Conservation (phyloP, 495 filamentous ascomycete species). For the Daldinia loculata region DNA sequence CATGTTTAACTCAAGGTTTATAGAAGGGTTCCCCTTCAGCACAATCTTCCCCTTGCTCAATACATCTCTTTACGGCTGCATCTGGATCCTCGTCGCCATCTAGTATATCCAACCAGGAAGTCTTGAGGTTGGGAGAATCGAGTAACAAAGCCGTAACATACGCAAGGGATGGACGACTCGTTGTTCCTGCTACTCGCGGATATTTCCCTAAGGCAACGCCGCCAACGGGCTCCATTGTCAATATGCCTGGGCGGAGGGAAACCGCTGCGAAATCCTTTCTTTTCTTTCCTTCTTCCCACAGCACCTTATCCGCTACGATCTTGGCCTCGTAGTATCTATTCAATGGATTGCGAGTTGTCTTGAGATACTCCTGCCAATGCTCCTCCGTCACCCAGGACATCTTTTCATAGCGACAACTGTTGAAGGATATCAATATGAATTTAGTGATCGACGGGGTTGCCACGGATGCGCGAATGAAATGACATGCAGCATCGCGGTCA, state of each 20-base stretch:
- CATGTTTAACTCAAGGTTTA: not conserved
- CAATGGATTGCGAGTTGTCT: slow-evolving; percentile 63
- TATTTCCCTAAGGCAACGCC: slow-evolving; percentile 73
- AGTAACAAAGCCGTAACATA: not conserved
- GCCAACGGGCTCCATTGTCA: slow-evolving; percentile 69
- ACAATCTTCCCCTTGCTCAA: not conserved
- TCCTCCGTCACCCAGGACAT: slow-evolving; percentile 75
- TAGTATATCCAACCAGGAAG: not conserved
- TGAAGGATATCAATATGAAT: slow-evolving; percentile 79
- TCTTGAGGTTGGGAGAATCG: not conserved
- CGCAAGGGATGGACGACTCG: slow-evolving; percentile 70
- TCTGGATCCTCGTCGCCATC: not conserved
- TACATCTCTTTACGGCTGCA: not conserved
- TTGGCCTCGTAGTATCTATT: slow-evolving; percentile 78
- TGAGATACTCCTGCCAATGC: slow-evolving; percentile 60
- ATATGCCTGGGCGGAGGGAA: slow-evolving; percentile 70
- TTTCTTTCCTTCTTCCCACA: slow-evolving; percentile 64
- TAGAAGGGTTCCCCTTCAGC: not conserved
- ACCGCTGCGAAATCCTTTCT: slow-evolving; percentile 67
- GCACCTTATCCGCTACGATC: slow-evolving; percentile 74
- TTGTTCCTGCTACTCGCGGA: slow-evolving; percentile 55
- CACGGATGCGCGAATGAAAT: slow-evolving; percentile 74
- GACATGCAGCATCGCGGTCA: slow-evolving; percentile 72
- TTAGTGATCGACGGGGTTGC: slow-evolving; percentile 67
- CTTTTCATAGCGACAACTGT: slow-evolving; percentile 63